Conservation (phyloP, 805 yeast genomes). For the Pichia heedii region DNA sequence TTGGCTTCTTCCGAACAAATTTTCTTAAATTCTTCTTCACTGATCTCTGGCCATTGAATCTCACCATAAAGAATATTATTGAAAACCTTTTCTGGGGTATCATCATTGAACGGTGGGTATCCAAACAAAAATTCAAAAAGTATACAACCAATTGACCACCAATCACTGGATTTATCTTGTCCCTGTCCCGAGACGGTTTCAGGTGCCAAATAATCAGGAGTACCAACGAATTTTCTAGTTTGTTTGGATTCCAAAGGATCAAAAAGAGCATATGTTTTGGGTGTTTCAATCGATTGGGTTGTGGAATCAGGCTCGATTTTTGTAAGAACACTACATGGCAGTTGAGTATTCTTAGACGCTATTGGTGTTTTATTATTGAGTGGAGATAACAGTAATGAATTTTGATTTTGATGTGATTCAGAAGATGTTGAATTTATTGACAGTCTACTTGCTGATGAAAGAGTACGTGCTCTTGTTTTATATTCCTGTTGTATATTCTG, state of each 20-base stretch:
- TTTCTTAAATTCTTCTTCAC: constrained; percentile 41
- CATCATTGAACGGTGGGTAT: constrained; percentile 88
- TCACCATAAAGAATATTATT: constrained; percentile 64
- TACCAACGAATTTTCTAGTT: constrained; percentile 74
- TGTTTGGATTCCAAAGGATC: constrained; percentile 49
- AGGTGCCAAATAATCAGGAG: constrained; percentile 97
- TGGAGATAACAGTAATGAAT: constrained; percentile 1
- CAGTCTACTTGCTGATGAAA: constrained; percentile 32
- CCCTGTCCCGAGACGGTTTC: constrained; percentile 83
- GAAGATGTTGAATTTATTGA: constrained; percentile 30
- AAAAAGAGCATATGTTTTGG: constrained; percentile 50
- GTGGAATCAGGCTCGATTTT: constrained; percentile 3
- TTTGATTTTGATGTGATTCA: constrained; percentile 1
- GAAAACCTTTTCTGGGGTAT: constrained; percentile 72
- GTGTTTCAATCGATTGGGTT: constrained; percentile 13
- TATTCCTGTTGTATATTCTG: constrained; percentile 12
- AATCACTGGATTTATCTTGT: constrained; percentile 81
- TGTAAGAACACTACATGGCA: background rate
- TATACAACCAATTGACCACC: constrained; percentile 99
- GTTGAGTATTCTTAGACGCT: background rate
- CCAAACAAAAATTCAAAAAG: constrained; percentile 88
- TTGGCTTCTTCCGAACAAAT: constrained; percentile 59
- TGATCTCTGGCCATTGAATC: constrained; percentile 77
- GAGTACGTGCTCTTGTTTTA: constrained; percentile 12
- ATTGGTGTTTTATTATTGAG: constrained; percentile 30